Conservation (phyloP, 345 rosid genomes). For the Turnera subulata region DNA sequence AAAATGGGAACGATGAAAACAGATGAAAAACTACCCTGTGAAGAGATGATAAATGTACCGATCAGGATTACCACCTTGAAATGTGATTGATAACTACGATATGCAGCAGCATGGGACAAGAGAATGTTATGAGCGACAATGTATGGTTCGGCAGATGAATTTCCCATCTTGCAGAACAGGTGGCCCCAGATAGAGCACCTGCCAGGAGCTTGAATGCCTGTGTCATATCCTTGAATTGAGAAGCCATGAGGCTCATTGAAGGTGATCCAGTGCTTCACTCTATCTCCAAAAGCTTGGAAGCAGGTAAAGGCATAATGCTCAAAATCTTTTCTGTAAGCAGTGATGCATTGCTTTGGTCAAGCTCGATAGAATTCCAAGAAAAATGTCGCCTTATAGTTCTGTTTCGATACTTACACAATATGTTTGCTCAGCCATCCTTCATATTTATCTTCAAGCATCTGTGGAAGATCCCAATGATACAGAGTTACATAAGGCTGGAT, state of each 20-base stretch:
- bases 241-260: constrained; percentile 89
- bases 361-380: background rate
- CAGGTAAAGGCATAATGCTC: constrained; percentile 72
- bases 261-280: constrained; percentile 89
- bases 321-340: constrained; percentile 59
- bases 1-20: background rate
- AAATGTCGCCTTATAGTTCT: background rate
- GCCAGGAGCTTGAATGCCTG: constrained; percentile 93
- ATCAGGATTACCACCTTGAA: constrained; percentile 50
- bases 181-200: constrained; percentile 82
- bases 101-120: constrained; percentile 76
- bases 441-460: constrained; percentile 77
- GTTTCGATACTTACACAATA: constrained; percentile 49
- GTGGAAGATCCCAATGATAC: constrained; percentile 99
- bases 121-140: constrained; percentile 82
- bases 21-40: background rate
- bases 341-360: background rate
- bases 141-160: constrained; percentile 75
- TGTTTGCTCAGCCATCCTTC: constrained; percentile 75
- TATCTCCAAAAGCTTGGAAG: constrained; percentile 77
- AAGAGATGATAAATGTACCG: no score
- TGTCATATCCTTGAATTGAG: constrained; percentile 83
- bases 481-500: constrained; percentile 86
- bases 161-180: constrained; percentile 64
- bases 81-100: constrained; percentile 49